Base-by-base conservation (phyloP, 345 rosid species). In the Syzygium grande region DNA sequence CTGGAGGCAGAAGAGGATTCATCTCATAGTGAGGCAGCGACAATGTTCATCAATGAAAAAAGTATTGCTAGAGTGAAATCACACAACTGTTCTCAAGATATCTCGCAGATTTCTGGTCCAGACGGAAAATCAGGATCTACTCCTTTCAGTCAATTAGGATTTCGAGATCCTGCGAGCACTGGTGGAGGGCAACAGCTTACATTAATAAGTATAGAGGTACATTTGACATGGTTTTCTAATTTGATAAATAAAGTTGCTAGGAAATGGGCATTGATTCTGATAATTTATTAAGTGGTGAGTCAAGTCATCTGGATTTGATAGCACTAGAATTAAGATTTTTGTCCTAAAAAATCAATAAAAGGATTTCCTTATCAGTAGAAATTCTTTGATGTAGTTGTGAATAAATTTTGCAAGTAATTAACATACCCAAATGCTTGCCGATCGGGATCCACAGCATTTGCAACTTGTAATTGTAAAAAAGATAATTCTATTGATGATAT, bases 181-280 rank as follows among this genome's bases (percentile, higher is more conserved):
- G 99, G 99, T 87, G 98, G 94, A 86, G 99, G 99, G 87, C 98
- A 96, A 90, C 99, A 97, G 87, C 94, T 97, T 80, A 95, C 98
- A 83, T 87, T 96, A 89, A 90, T 95, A 89, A 97, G 99, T 88
- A 88, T 97, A 86, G 99, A 97, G 99, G 99, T 97, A 92, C 85
- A 65, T 34, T 23, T 85, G 89, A 78, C 86, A 55, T 53, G 78
- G n/a, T 65, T 86, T 83, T 84, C 86, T 54, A 29, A 16, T 19
- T 54, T 25, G 30, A 51, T 73, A 73, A 73, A 73, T 61, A 73
- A 73, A 38, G 80, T 34, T 34, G 80, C 3, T 38, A 23, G 80
- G 49, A 73, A 73, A 34, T 73, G 80, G 0, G 80, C 80, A 73
- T 34, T 73, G 80, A 73, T 73, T 68, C 23, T 68, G 79, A 68